Percentiles rank a stretch among this genome's conserved stretches.
These are phyloP conservation scores for Phytomonas serpens DNA, from an alignment of 208 protist species.

Conservation along the genomic window DNA sequence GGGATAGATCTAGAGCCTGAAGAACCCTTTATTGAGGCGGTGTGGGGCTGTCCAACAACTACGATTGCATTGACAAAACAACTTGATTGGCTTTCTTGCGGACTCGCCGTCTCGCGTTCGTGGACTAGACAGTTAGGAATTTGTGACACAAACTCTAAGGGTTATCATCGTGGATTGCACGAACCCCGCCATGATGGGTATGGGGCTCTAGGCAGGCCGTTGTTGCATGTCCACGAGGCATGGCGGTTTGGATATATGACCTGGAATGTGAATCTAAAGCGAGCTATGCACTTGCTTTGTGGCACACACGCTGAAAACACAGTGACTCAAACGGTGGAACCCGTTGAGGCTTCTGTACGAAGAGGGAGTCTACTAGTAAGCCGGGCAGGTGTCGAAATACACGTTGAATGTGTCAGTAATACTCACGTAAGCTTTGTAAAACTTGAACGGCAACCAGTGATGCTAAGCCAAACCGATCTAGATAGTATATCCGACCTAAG, in stretches of 20 bases:
- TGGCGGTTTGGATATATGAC: conserved; percentile 20
- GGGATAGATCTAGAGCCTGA: conserved; percentile 26
- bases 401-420: not conserved
- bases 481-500: not conserved
- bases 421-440: not conserved
- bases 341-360: not conserved
- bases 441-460: not conserved
- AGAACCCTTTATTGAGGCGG: conserved; percentile 18
- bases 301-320: not conserved
- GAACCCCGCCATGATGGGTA: conserved; percentile 28
- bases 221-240: conserved; percentile 6
- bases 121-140: conserved; percentile 13
- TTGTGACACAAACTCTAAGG: conserved; percentile 9
- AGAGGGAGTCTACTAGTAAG: not conserved
- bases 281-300: not conserved
- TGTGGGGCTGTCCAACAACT: conserved; percentile 30
- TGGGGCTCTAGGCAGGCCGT: conserved; percentile 29
- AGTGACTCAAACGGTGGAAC: not conserved
- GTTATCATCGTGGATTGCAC: not conserved
- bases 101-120: conserved; percentile 32
- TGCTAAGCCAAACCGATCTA: not conserved
- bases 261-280: conserved; percentile 11
- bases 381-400: not conserved
- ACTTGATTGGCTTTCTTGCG: conserved; percentile 35
- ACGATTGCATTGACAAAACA: conserved; percentile 29